Conservation (phyloP, 2,329 filamentous ascomycete genomes). For the Aureobasidium sp. region DNA sequence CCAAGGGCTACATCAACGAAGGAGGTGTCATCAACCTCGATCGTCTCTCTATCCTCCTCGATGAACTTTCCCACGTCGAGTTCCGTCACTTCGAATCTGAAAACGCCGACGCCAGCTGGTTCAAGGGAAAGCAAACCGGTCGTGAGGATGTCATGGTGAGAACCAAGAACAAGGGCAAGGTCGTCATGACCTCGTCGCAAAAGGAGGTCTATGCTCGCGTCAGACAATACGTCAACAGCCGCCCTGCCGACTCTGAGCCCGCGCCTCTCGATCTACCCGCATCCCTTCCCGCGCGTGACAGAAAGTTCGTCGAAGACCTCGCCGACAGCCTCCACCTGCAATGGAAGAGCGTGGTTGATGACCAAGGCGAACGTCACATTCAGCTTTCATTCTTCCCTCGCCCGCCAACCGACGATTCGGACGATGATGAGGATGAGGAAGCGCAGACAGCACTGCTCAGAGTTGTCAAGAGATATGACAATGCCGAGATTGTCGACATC, state of each 20-base stretch:
- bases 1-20: slow-evolving; percentile 94
- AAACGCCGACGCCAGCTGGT: slow-evolving; percentile 82
- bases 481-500: slow-evolving; percentile 75
- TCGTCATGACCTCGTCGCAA: slow-evolving; percentile 72
- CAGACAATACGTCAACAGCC: slow-evolving; percentile 72
- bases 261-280: slow-evolving; percentile 64
- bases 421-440: slow-evolving; percentile 74
- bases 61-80: slow-evolving; percentile 82
- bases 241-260: slow-evolving; percentile 45
- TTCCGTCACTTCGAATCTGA: slow-evolving; percentile 89
- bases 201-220: slow-evolving; percentile 75
- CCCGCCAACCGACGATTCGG: slow-evolving; percentile 44
- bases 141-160: slow-evolving; percentile 61
- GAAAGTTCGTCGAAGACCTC: slow-evolving; percentile 86
- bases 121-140: slow-evolving; percentile 74
- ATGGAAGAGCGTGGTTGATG: slow-evolving; percentile 58
- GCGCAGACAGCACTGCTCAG: slow-evolving; percentile 74
- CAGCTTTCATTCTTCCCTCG: slow-evolving; percentile 54
- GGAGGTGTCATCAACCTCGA: slow-evolving; percentile 83
- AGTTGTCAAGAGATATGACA: slow-evolving; percentile 85
- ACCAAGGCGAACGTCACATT: slow-evolving; percentile 59
- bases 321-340: slow-evolving; percentile 61
- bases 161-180: slow-evolving; percentile 52
- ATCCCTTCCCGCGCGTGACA: slow-evolving; percentile 71
- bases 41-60: slow-evolving; percentile 68